These are phyloP conservation scores for Phytopythium cucurbitacearum DNA, from an alignment of 352 stramenopile species.

Conservation along the genomic window DNA sequence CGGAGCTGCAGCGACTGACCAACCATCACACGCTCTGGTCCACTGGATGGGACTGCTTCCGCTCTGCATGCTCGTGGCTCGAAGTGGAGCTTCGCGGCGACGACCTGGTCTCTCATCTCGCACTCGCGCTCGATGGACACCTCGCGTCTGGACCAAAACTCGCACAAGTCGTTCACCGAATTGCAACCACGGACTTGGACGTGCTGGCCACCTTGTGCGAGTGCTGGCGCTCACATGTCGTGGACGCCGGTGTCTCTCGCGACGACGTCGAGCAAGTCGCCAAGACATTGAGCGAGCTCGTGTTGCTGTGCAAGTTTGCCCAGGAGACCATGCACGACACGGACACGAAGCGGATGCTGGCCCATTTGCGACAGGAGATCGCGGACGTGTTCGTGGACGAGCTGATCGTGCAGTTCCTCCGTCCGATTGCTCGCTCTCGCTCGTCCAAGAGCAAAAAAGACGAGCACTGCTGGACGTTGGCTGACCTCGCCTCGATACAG, in stretches of 20 bases:
- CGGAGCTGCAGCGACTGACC: slow-evolving; percentile 22
- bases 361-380: slow-evolving; percentile 46
- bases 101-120: slow-evolving; percentile 30
- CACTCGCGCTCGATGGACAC: slow-evolving; percentile 57
- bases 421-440: slow-evolving; percentile 4
- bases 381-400: slow-evolving; percentile 28
- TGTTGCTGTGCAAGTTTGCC: slow-evolving; percentile 43
- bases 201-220: slow-evolving; percentile 29
- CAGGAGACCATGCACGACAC: slow-evolving; percentile 9
- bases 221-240: slow-evolving; percentile 34
- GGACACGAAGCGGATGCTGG: slow-evolving; percentile 34
- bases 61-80: slow-evolving; percentile 48
- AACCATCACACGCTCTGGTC: slow-evolving; percentile 31
- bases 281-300: slow-evolving; percentile 30
- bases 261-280: slow-evolving; percentile 13
- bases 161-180: slow-evolving; percentile 24
- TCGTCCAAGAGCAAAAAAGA: slow-evolving; percentile 3
- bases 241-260: slow-evolving; percentile 4
- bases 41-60: slow-evolving; percentile 69
- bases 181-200: slow-evolving; percentile 20
- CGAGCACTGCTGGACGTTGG: slow-evolving; percentile 1
- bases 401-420: slow-evolving; percentile 39
- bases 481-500: slow-evolving; percentile 13
- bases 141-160: slow-evolving; percentile 27
- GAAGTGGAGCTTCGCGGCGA: slow-evolving; percentile 32